phyloP scores from a whole-genome alignment of 306 rosid species.

The Cucumis melo region DNA sequence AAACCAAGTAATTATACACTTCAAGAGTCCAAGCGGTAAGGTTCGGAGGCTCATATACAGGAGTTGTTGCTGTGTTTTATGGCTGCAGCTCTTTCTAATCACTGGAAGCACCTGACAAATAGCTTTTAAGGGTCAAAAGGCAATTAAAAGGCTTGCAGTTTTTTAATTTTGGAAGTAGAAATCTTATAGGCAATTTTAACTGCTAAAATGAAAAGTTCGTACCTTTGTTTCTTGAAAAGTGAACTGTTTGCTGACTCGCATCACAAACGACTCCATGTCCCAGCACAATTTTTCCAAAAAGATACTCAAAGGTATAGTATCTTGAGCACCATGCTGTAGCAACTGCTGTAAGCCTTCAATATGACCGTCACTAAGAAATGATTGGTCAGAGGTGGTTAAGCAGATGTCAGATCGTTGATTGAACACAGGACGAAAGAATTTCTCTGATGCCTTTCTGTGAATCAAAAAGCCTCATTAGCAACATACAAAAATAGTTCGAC shows the following conservation, averaged over 20 bases:
- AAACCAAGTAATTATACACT: slow-evolving; percentile 71
- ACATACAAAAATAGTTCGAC: slow-evolving; percentile 6
- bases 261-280: slow-evolving; percentile 45
- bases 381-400: slow-evolving; percentile 30
- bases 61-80: slow-evolving; percentile 49
- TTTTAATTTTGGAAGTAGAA: not conserved
- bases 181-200: not conserved
- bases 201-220: not conserved
- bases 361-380: slow-evolving; percentile 26
- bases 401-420: slow-evolving; percentile 23
- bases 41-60: slow-evolving; percentile 55
- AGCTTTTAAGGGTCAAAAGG: not conserved
- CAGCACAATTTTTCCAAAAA: slow-evolving; percentile 50
- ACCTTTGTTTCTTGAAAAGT: slow-evolving; percentile 68
- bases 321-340: slow-evolving; percentile 29
- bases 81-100: slow-evolving; percentile 39
- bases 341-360: slow-evolving; percentile 52
- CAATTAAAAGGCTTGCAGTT: not conserved
- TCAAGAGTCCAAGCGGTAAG: slow-evolving; percentile 90
- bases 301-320: slow-evolving; percentile 23
- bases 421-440: slow-evolving; percentile 45
- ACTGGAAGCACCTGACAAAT: slow-evolving; percentile 62
- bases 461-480: slow-evolving; percentile 16
- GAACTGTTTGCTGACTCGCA: slow-evolving; percentile 50
- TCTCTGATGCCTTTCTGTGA: slow-evolving; percentile 61